Conservation (phyloP, 148 eudicot species). For the Pouteria glomerata region DNA sequence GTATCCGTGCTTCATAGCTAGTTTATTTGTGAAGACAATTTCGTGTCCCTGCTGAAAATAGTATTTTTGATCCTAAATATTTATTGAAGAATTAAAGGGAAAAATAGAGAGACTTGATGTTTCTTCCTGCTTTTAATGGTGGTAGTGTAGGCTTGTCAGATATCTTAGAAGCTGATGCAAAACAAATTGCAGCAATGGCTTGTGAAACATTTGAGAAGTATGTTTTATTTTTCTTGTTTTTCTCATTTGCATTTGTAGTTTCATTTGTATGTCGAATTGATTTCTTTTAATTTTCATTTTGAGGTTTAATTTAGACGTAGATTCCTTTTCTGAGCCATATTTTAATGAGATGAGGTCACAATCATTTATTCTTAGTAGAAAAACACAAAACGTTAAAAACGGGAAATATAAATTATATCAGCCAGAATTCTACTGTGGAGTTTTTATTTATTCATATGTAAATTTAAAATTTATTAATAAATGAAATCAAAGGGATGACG, state of each 20-base stretch:
- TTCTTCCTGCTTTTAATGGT: slow-evolving; percentile 10
- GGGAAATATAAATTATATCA: background rate
- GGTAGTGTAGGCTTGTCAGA: slow-evolving; percentile 41
- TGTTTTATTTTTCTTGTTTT: slow-evolving; percentile 14
- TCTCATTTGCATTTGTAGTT: background rate
- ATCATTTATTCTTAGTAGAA: background rate
- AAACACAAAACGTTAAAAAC: background rate
- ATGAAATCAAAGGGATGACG: too few species aligned
- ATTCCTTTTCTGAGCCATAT: background rate
- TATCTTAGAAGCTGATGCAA: slow-evolving; percentile 59
- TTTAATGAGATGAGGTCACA: background rate
- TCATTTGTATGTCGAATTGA: slow-evolving; percentile 10
- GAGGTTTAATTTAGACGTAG: too few species aligned
- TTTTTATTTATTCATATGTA: too few species aligned
- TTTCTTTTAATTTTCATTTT: too few species aligned
- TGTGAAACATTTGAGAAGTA: slow-evolving; percentile 67
- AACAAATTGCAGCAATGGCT: slow-evolving; percentile 60
- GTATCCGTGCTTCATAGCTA: too few species aligned
- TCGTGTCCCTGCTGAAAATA: background rate
- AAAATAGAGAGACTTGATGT: background rate
- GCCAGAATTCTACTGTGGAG: background rate
- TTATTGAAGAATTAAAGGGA: background rate
- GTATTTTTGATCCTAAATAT: background rate
- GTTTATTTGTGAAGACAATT: too few species aligned
- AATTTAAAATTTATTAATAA: too few species aligned